Evolutionary conservation across 805 yeast genomes (phyloP), one percentile per base, ranked within the genome.

Genomic region (Hanseniaspora opuntiae): DNA sequence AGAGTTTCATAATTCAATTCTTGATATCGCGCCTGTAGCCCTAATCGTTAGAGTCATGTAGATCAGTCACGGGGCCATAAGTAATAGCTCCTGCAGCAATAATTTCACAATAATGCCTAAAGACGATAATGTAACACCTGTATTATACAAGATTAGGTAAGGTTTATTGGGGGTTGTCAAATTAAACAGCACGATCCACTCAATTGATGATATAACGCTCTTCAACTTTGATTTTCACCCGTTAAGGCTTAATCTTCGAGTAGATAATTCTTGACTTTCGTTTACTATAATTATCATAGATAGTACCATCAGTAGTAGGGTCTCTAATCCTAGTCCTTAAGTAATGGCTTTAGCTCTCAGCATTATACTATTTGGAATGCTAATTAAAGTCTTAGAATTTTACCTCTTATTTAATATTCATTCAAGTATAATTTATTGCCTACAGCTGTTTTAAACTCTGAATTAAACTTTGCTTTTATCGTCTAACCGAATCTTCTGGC

Each of bases 401-500:
- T 47, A 36, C 42, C 39, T 30, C 44, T 47, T 22, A 36, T 47
- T 37, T 17, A 38, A 38, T 38, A 19, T 11, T 38, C 41, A 38
- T 9, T 38, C 4, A 1, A 16, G 11, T 28, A 24, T 19, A 19
- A 7, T 14, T 11, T 28, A 38, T 3, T 38, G 24, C 51, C 44
- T 47, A 38, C 51, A 47, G 37, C 30, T 40, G 16, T 47, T 47
- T 47, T 47, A 35, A 47, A 47, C 51, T 47, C 51, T 47, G 2
- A 4, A 47, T 38, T 37, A 35, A 22, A 39, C 25, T 47, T 38
- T 38, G 51, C 44, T 24, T 38, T 25, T n/a, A 20, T 38, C 51
- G 51, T 47, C 20, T 47, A 47, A 47, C 51, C 51, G 51, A 47
- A 24, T 24, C 51, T 47, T 37, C 51, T 47, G 51, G 51, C 51